Percentiles rank a stretch among this genome's conserved stretches.
Evolutionary conservation across 1,284 basidiomycete genomes (phyloP).

Genomic region (Lentinula novae-zelandiae): DNA sequence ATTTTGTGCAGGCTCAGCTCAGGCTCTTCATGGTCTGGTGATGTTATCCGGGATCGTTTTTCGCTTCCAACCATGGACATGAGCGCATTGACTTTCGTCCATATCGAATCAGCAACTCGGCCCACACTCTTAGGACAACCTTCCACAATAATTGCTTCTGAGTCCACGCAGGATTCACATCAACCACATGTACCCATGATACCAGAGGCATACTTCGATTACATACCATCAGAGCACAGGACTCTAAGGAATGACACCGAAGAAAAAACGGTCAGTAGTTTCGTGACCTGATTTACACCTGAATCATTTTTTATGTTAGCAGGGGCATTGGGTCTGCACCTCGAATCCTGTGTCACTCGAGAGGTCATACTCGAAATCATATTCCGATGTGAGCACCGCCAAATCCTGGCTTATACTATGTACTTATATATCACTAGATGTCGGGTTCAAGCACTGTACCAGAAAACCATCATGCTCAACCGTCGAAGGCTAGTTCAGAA

Average conservation of each 20-base stretch:
- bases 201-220: slow-evolving; percentile 9
- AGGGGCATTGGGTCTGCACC: neutral
- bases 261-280: neutral
- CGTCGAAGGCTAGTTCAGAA: neutral
- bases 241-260: neutral
- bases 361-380: neutral
- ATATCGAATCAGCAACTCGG: neutral
- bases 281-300: neutral
- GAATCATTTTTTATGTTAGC: neutral
- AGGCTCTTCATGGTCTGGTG: neutral
- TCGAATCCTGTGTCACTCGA: neutral
- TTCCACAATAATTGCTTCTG: neutral
- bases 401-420: neutral
- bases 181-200: neutral
- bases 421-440: neutral
- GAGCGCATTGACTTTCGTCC: slow-evolving; percentile 8
- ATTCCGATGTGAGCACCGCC: neutral
- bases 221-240: slow-evolving; percentile 6
- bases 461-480: neutral
- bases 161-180: neutral
- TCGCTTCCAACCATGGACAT: slow-evolving; percentile 10
- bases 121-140: neutral
- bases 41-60: slow-evolving; percentile 1
- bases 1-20: slow-evolving; percentile 5
- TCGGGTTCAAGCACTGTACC: neutral